Percentiles rank a stretch among this genome's conserved stretches.
Evolutionary conservation across 768 basidiomycete species (phyloP).

Genomic region (Agrocybe praecox): DNA sequence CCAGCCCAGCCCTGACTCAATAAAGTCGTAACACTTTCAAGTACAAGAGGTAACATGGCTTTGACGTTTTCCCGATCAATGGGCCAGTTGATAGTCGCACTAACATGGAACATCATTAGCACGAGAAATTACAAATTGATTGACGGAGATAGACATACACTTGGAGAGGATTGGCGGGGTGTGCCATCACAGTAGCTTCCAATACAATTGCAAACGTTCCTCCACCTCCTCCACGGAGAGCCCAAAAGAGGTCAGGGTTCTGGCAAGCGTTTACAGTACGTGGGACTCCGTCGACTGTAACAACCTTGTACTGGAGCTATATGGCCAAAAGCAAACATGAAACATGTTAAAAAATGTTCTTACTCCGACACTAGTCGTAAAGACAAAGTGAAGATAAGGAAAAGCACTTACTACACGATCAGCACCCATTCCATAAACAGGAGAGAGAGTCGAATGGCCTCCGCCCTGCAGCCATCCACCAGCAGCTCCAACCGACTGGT

Average conservation of each 20-base stretch:
- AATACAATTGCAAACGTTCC: constrained; percentile 49
- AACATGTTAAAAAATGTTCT: too few relatives aligned
- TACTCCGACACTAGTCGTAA: too few relatives aligned
- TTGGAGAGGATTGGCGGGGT: constrained; percentile 27
- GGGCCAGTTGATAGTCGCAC: constrained; percentile 38
- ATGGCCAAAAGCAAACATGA: not conserved
- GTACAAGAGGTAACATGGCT: constrained; percentile 37
- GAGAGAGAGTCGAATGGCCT: constrained; percentile 44
- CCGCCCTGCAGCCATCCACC: constrained; percentile 45
- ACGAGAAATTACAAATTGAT: not conserved
- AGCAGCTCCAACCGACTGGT: constrained; percentile 42
- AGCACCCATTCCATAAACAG: constrained; percentile 46
- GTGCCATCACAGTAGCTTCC: constrained; percentile 35
- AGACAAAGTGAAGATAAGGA: not conserved
- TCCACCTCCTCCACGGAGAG: constrained; percentile 52
- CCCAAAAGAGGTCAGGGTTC: constrained; percentile 56
- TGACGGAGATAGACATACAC: constrained; percentile 11
- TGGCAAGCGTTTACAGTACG: constrained; percentile 50
- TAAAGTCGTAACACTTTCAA: constrained; percentile 40
- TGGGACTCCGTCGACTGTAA: constrained; percentile 52
- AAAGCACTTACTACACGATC: constrained; percentile 42
- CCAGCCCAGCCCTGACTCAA: constrained; percentile 54
- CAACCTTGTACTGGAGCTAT: constrained; percentile 52
- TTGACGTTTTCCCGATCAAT: constrained; percentile 26
- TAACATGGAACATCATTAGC: constrained; percentile 8